Evolutionary conservation across 352 stramenopile genomes (phyloP).

Genomic region (Globisporangium camurandrum): DNA sequence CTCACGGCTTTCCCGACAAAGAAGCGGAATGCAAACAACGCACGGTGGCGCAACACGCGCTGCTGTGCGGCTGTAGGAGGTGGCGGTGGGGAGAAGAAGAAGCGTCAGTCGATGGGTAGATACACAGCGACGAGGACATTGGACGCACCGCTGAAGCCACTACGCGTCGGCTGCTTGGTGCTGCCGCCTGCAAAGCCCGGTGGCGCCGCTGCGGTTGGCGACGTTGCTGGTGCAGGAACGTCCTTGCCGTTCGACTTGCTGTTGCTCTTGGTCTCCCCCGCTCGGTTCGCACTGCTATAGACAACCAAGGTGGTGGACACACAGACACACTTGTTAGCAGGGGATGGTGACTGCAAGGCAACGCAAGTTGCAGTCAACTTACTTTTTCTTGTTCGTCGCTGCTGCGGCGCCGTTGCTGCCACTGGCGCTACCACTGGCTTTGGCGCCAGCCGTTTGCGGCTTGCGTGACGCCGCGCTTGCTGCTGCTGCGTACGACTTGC

Average conservation of each 20-base stretch:
- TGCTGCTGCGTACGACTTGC: constrained; percentile 11
- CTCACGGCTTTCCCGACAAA: constrained; percentile 70
- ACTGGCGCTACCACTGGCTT: constrained; percentile 10
- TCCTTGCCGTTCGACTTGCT: constrained; percentile 12
- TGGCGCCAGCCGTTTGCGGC: constrained; percentile 12
- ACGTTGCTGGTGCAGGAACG: not conserved
- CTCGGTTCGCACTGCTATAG: not conserved
- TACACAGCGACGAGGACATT: no score
- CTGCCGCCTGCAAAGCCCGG: constrained; percentile 2
- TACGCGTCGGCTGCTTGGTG: no score
- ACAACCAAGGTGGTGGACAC: not conserved
- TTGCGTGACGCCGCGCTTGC: constrained; percentile 5
- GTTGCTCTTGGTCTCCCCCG: constrained; percentile 6
- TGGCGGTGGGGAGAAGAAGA: no score
- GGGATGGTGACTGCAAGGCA: no score
- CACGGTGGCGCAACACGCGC: constrained; percentile 63
- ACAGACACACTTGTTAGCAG: not conserved
- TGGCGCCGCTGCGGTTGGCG: not conserved
- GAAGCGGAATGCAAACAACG: constrained; percentile 77
- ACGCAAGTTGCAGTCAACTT: constrained; percentile 3
- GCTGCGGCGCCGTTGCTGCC: constrained; percentile 1
- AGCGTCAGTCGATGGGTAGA: not conserved
- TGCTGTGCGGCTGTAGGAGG: constrained; percentile 39
- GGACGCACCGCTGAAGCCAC: constrained; percentile 13
- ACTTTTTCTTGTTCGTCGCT: constrained; percentile 30